These are phyloP conservation scores for Thelonectria blattea DNA, from an alignment of 2,329 filamentous ascomycete genomes.

Conservation along the genomic window DNA sequence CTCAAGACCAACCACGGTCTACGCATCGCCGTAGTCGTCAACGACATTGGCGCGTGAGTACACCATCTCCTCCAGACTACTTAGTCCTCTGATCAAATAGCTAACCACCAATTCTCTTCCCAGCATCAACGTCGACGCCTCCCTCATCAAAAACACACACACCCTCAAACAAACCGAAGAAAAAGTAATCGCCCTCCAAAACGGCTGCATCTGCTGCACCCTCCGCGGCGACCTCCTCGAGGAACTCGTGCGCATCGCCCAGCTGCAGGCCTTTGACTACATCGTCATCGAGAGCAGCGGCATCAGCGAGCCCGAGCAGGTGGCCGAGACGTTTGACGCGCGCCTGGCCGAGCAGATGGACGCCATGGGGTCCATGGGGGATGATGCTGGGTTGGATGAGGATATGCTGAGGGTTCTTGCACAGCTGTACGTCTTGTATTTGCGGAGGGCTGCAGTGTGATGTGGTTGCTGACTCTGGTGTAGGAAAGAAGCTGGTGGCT, in stretches of 20 bases:
- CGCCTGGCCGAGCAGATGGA: slow-evolving; percentile 57
- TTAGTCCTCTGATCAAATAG: not conserved
- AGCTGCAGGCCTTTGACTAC: slow-evolving; percentile 70
- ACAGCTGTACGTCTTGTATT: slow-evolving; percentile 39
- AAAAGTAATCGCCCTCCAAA: slow-evolving; percentile 71
- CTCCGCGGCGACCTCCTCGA: slow-evolving; percentile 73
- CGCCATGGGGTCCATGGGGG: slow-evolving; percentile 40
- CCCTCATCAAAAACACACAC: slow-evolving; percentile 62
- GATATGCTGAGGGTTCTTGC: slow-evolving; percentile 45
- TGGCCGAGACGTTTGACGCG: slow-evolving; percentile 74
- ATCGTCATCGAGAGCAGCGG: slow-evolving; percentile 75
- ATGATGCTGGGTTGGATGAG: slow-evolving; percentile 42
- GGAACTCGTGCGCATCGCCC: slow-evolving; percentile 68
- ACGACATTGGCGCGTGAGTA: slow-evolving; percentile 68
- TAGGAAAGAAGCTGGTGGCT: slow-evolving; percentile 62
- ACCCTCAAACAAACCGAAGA: slow-evolving; percentile 64
- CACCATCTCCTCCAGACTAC: fast-evolving
- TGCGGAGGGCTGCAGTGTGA: too few relatives aligned
- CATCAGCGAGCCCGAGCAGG: slow-evolving; percentile 75
- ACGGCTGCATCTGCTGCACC: slow-evolving; percentile 79
- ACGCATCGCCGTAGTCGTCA: slow-evolving; percentile 74
- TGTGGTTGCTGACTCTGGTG: not conserved
- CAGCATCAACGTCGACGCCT: slow-evolving; percentile 69
- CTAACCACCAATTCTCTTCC: not conserved
- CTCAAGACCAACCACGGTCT: slow-evolving; percentile 71